phyloP scores from a whole-genome alignment of 176 grass and related monocot genomes.

The Elaeis guineensis region DNA sequence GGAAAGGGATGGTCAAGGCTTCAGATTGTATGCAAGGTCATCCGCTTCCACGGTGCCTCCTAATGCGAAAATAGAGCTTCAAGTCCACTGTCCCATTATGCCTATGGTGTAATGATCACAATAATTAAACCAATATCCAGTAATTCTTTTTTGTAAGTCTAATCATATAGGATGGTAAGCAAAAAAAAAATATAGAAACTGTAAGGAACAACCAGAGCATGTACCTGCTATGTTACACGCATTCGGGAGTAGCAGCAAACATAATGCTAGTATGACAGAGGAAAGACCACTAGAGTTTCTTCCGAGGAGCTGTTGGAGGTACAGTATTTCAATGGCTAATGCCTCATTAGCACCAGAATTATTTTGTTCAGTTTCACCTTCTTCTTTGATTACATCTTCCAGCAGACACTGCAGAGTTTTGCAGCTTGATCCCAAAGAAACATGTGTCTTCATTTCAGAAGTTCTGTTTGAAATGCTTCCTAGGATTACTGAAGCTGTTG shows the following conservation, averaged over 20 bases:
- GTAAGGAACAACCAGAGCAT: conserved; percentile 1
- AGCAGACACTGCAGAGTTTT: conserved; percentile 44
- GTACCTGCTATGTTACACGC: conserved; percentile 39
- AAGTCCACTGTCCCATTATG: too few species aligned
- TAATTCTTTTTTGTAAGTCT: too few species aligned
- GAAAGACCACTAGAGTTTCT: conserved; percentile 37
- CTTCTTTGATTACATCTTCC: conserved; percentile 27
- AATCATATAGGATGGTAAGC: background rate
- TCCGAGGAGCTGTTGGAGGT: conserved; percentile 56
- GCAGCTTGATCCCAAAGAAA: conserved; percentile 25
- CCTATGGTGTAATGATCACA: too few species aligned
- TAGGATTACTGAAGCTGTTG: conserved; percentile 77
- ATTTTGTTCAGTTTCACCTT: conserved; percentile 15
- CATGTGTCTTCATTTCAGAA: conserved; percentile 31
- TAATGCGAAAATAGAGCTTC: too few species aligned
- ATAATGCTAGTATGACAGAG: conserved; percentile 52
- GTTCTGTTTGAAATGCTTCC: conserved; percentile 45
- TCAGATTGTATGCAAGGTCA: too few species aligned
- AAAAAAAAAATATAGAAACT: conserved; percentile 1
- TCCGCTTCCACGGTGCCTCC: too few species aligned
- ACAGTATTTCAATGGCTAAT: conserved; percentile 54
- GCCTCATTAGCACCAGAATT: conserved; percentile 32
- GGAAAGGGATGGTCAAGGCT: too few species aligned
- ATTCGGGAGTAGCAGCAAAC: conserved; percentile 42
- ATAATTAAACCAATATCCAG: too few species aligned